Conservation (phyloP, 768 basidiomycete genomes). For the Russula lepida region DNA sequence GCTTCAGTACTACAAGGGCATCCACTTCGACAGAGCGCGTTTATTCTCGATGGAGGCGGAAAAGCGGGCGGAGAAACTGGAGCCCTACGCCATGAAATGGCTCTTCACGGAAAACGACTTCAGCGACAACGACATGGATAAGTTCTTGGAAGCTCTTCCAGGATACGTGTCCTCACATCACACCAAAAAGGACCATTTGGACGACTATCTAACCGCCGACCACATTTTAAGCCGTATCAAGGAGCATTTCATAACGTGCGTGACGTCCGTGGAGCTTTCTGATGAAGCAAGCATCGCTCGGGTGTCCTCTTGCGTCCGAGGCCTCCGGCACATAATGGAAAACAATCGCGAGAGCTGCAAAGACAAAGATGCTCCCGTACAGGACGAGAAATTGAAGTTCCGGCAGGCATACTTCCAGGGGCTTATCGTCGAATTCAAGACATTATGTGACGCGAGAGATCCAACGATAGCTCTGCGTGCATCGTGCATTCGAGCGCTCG, state of each 20-base stretch:
- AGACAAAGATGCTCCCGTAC: not conserved
- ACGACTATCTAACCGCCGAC: not conserved
- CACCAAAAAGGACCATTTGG: not conserved
- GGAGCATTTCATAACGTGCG: conserved; percentile 7
- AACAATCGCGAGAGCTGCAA: not conserved
- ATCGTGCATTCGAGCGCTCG: not conserved
- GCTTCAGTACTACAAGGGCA: not conserved
- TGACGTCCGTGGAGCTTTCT: not conserved
- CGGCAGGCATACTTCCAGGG: not conserved
- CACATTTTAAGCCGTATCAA: not conserved
- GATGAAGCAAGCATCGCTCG: not conserved
- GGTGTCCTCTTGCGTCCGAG: not conserved
- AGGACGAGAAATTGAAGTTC: fast-evolving
- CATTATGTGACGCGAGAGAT: not conserved
- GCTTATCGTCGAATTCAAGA: not conserved
- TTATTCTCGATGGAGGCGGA: not conserved
- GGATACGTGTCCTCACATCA: conserved; percentile 5
- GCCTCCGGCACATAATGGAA: not conserved
- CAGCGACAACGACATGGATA: conserved; percentile 10
- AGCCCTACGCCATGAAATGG: conserved; percentile 3
- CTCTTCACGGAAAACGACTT: conserved; percentile 7
- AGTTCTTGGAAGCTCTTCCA: conserved; percentile 5
- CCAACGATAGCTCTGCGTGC: not conserved
- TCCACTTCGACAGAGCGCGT: not conserved
- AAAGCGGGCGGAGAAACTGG: not conserved